Evolutionary conservation across 2,329 filamentous ascomycete genomes (phyloP), one percentile per base, ranked within the genome.

Genomic region (Ascochyta fabae): DNA sequence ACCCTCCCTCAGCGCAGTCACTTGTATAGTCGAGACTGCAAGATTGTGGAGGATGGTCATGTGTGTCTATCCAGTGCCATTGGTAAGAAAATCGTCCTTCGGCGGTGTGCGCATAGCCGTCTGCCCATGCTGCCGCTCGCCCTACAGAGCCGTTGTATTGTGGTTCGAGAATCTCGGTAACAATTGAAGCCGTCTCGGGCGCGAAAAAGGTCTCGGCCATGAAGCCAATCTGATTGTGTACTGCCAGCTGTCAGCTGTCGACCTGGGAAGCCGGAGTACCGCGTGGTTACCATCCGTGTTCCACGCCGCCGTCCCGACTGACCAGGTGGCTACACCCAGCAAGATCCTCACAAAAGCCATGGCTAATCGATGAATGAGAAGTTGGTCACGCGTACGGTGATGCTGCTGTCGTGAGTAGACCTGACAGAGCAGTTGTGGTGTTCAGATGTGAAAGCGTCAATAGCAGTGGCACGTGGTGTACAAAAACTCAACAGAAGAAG

Each of bases 221-320:
- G 65, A 75, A 75, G 41, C 74, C 76, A 43, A 78, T 75, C 44
- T 78, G 76, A 41, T 77, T 76, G 56, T 78, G 75, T 4, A 77
- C 75, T 73, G 45, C 31, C 4, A 15, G 3, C 22, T 33, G 42
- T 70, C 39, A 67, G 57, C 27, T 24, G 22, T 3, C 33, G 13
- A 13, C 9, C 15, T 31, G 13, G 15, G 9, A 7, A 7, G 3
- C 6, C 12, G 16, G 12, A 12, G 1, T 19, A 40, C 19, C 22
- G 12, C 7, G 13, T 29, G 40, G 2, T 22, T 24, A 73, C 72
- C 72, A 63, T 75, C 72, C 29, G 66, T 68, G 45, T 70, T 73
- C 72, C 72, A 75, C 31, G 67, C 66, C 45, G 53, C 23, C 13
- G 54, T 53, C 12, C 60, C 53, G 23, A 61, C 55, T 22, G 71